Evolutionary conservation across 169 alveolate genomes (phyloP), one percentile per base, ranked within the genome.

Genomic region (Plasmodium vivax): DNA sequence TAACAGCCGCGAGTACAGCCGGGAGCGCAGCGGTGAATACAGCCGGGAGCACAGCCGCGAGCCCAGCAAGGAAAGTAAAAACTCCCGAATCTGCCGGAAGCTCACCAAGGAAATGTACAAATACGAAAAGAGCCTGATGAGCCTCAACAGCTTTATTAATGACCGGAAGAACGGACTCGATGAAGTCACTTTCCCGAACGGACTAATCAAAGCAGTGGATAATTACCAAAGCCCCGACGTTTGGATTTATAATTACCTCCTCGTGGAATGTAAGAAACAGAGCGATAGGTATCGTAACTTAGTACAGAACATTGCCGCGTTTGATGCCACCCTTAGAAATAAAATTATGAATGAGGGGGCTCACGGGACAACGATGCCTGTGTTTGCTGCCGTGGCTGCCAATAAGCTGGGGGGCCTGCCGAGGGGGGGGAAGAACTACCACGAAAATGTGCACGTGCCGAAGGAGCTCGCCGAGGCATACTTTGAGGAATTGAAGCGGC

Each of bases 181-280:
- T 82, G 95, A 91, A 34, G 36, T 91, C n/a, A 91, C 84, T 23
- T 91, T 91, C 83, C 95, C 95, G 5, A 80, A 34, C 56, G 95
- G 95, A n/a, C 32, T 91, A 54, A 56, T 91, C 0, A 91, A 91
- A 91, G 95, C 92, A 14, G 84, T 91, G 16, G 95, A 91, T 51
- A 82, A 91, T 71, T 91, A 91, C 45, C 82, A 71, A 51, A 82
- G 71, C 71, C 72, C 85, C 12, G 84, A 91, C 56, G 54, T n/a
- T 0, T 91, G 95, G 95, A 82, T 82, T 14, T 91, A 91, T 71
- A 82, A 91, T 47, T 91, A 91, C 43, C 83, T 91, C 43, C 83
- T 91, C 36, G 12, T 91, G 36, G 95, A 91, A 74, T 72, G 84
- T 32, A 91, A 91, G 56, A 91, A 91, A 71, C 54, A 82, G 12